Conservation (phyloP, 768 basidiomycete species). For the Mycena maculata region DNA sequence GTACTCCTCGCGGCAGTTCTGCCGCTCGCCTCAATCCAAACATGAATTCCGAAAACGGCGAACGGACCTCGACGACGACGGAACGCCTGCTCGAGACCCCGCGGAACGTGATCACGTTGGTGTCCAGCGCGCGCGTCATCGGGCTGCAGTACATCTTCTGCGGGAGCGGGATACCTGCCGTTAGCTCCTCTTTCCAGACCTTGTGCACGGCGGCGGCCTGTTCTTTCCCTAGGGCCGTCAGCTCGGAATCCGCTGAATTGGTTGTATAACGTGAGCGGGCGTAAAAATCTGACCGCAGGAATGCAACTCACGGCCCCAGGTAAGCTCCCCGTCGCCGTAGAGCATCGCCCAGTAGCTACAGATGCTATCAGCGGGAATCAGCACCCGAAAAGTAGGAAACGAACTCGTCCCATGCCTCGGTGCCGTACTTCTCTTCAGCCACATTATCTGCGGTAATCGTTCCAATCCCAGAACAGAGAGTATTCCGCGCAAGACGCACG, state of each 20-base stretch:
- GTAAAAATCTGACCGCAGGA: not conserved
- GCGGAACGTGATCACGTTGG: slow-evolving; percentile 64
- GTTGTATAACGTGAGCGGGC: not conserved
- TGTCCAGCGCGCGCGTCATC: slow-evolving; percentile 69
- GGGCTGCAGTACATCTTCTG: slow-evolving; percentile 72
- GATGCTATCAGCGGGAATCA: not conserved
- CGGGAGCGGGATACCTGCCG: slow-evolving; percentile 60
- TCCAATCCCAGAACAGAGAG: not conserved
- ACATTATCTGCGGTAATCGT: slow-evolving; percentile 63
- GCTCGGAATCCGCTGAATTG: slow-evolving; percentile 76
- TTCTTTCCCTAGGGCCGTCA: slow-evolving; percentile 66
- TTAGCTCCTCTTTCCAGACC: slow-evolving; percentile 63
- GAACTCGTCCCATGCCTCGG: slow-evolving; percentile 65
- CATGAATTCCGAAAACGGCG: not conserved
- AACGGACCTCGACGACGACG: slow-evolving; percentile 66
- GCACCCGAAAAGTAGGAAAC: slow-evolving; percentile 31
- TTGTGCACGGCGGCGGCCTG: slow-evolving; percentile 63
- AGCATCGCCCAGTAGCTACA: slow-evolving; percentile 71
- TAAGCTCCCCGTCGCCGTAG: slow-evolving; percentile 71
- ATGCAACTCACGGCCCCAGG: slow-evolving; percentile 76
- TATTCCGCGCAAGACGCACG: slow-evolving; percentile 57
- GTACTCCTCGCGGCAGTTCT: slow-evolving; percentile 77
- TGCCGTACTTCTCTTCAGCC: slow-evolving; percentile 7
- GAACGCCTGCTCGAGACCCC: slow-evolving; percentile 47
- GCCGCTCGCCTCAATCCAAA: not conserved